Evolutionary conservation across 176 grass and related monocot genomes (phyloP).

Genomic region (Aegilops umbellulata): DNA sequence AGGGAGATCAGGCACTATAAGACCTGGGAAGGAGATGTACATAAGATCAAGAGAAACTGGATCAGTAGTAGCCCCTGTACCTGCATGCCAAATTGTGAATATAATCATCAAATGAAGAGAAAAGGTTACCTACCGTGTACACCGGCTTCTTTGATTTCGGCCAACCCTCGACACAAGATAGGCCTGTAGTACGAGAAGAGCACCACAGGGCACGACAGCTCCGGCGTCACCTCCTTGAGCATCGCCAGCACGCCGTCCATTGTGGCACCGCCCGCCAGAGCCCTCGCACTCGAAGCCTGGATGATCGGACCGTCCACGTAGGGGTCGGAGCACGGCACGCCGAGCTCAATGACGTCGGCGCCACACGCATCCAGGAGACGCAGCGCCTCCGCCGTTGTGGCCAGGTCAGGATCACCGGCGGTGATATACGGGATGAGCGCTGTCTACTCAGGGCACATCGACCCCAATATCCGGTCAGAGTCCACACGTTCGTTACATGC

Average conservation of each 20-base stretch:
- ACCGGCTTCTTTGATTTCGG: conserved; percentile 38
- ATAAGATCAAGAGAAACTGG: not conserved
- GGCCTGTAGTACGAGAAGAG: conserved; percentile 81
- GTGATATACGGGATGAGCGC: conserved; percentile 84
- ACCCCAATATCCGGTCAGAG: not conserved
- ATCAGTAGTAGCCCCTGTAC: not conserved
- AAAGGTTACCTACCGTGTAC: conserved; percentile 36
- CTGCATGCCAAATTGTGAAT: not conserved
- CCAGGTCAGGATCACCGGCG: conserved; percentile 84
- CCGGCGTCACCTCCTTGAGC: conserved; percentile 72
- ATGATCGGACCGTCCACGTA: conserved; percentile 68
- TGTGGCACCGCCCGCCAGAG: conserved; percentile 48
- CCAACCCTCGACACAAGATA: conserved; percentile 13
- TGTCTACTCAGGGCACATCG: conserved; percentile 2
- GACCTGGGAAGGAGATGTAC: conserved; percentile 29
- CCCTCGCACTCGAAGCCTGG: conserved; percentile 62
- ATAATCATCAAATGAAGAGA: not conserved
- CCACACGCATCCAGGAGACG: conserved; percentile 70
- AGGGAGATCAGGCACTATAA: conserved; percentile 79
- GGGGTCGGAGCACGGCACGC: conserved; percentile 78
- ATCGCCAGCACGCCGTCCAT: conserved; percentile 57
- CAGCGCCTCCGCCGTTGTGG: conserved; percentile 67
- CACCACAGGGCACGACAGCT: conserved; percentile 77
- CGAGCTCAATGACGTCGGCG: conserved; percentile 86
- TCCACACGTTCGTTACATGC: not conserved